These are phyloP conservation scores for Verticillium dahliae DNA, from an alignment of 2,329 filamentous ascomycete species.

Conservation along the genomic window DNA sequence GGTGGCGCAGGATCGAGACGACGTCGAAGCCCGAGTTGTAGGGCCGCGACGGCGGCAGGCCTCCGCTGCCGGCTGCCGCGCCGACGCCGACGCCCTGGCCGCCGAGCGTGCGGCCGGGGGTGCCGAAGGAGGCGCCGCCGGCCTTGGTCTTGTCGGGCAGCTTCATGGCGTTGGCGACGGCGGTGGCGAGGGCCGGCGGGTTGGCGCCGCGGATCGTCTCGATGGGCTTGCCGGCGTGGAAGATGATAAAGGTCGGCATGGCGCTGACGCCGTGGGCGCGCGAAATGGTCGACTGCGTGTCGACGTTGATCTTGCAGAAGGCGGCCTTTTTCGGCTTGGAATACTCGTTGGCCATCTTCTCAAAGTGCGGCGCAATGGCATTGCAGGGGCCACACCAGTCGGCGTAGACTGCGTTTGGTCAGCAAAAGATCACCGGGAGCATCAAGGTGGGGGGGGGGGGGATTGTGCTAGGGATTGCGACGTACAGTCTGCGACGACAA, in stretches of 20 bases:
- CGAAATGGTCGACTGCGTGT: constrained; percentile 71
- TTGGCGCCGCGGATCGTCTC: constrained; percentile 80
- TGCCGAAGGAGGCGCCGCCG: constrained; percentile 43
- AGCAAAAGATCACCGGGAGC: constrained; percentile 12
- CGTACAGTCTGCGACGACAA: constrained; percentile 89
- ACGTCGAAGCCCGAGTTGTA: constrained; percentile 24
- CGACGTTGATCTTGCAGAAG: constrained; percentile 90
- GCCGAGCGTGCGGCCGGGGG: constrained; percentile 52
- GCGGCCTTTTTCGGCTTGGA: constrained; percentile 76
- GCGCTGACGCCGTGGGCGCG: constrained; percentile 72
- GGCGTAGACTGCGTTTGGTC: constrained; percentile 65
- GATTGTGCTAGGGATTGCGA: constrained; percentile 9
- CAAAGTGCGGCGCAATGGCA: constrained; percentile 82
- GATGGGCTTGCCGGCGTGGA: constrained; percentile 66
- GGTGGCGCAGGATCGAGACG: constrained; percentile 37
- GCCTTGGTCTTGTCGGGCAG: constrained; percentile 35
- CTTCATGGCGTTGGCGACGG: constrained; percentile 64
- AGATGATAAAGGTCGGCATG: constrained; percentile 93
- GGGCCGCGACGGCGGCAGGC: constrained; percentile 11
- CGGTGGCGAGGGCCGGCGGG: constrained; percentile 64
- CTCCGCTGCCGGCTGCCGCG: constrained; percentile 14
- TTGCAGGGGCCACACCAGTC: constrained; percentile 96
- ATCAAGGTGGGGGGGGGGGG: constrained; percentile 2
- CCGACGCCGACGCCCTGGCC: constrained; percentile 12
- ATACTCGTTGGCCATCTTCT: constrained; percentile 72